Evolutionary conservation across 805 yeast species (phyloP).

Genomic region (Torulaspora quercuum): DNA sequence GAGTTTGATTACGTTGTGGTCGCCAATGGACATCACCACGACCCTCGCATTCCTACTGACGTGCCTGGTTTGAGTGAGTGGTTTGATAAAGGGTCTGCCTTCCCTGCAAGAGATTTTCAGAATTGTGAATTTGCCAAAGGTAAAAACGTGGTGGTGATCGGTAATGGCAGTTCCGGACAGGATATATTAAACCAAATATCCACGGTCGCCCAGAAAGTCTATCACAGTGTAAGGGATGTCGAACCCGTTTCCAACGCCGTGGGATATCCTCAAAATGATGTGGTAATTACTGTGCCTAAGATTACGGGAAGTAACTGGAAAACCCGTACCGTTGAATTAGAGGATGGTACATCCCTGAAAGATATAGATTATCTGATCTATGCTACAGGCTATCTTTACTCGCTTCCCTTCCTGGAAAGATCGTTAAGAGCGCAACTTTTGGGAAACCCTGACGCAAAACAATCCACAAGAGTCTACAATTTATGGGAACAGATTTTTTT

Average conservation of each 20-base stretch:
- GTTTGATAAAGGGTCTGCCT: slow-evolving; percentile 32
- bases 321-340: slow-evolving; percentile 30
- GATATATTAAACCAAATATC: slow-evolving; percentile 44
- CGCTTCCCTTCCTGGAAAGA: slow-evolving; percentile 42
- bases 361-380: slow-evolving; percentile 42
- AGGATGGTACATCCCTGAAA: slow-evolving; percentile 32
- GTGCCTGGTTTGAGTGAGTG: slow-evolving; percentile 41
- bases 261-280: slow-evolving; percentile 7
- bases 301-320: slow-evolving; percentile 31
- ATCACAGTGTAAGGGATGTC: slow-evolving; percentile 55
- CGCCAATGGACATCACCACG: slow-evolving; percentile 45
- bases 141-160: slow-evolving; percentile 39
- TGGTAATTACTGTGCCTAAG: slow-evolving; percentile 25
- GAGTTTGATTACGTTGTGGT: slow-evolving; percentile 41
- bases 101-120: slow-evolving; percentile 42
- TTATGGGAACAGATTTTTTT: slow-evolving; percentile 60
- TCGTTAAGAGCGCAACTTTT: slow-evolving; percentile 26
- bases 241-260: slow-evolving; percentile 36
- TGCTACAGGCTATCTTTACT: slow-evolving; percentile 52
- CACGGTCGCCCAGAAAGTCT: slow-evolving; percentile 31
- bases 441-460: slow-evolving; percentile 8
- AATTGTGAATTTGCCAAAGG: slow-evolving; percentile 34
- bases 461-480: slow-evolving; percentile 41
- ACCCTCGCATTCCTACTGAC: slow-evolving; percentile 39
- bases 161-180: slow-evolving; percentile 44